Base-by-base conservation (phyloP, 768 basidiomycete genomes). In the Chalciporus piperatus region DNA sequence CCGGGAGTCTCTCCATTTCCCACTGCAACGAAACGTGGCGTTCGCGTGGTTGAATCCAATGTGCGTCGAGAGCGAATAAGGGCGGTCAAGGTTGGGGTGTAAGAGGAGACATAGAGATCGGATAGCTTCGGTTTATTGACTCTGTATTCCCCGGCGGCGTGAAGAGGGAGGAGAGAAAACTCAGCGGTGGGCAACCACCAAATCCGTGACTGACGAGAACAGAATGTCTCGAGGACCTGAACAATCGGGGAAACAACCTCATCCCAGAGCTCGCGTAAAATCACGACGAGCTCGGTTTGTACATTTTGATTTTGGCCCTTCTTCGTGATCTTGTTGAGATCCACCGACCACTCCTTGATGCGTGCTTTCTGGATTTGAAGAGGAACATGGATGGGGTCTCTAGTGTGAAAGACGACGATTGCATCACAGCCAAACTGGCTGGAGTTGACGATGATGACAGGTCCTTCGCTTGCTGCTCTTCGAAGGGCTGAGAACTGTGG, bases 371-470 rank as follows among this genome's bases (percentile, higher is more conserved):
- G 20, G 13, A 55, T 19, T 20, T 16, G 23, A 17, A 33, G 38
- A 41, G 58, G 22, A 56, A 38, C 6, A 7, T 17, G 17, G 47
- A 45, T 19, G 57, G 54, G 54, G 6, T 32, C 19, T n/a, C 28
- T 17, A 10, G 17, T n/a, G 25, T 41, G 22, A 7, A 41, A 6
- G 17, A 71, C 51, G 8, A 70, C 64, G 25, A 73, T 40, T 0
- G 68, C 72, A 53, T 73, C 68, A 23, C 66, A 73, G 20, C 66
- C 51, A 16, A 30, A 47, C 17, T 40, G 16, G 48, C 59, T 54
- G 27, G 64, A 51, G 40, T 70, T 72, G 38, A 73, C 54, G 16
- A 74, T 45, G 16, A 70, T 58, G 16, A 69, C 57, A 1, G 66
- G 65, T 8, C 67, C 66, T 17, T 47, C 54, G 12, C 47, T 45